Evolutionary conservation across 1,139 yeast species (phyloP), one percentile per base, ranked within the genome.

Genomic region (Geotrichum candidum): DNA sequence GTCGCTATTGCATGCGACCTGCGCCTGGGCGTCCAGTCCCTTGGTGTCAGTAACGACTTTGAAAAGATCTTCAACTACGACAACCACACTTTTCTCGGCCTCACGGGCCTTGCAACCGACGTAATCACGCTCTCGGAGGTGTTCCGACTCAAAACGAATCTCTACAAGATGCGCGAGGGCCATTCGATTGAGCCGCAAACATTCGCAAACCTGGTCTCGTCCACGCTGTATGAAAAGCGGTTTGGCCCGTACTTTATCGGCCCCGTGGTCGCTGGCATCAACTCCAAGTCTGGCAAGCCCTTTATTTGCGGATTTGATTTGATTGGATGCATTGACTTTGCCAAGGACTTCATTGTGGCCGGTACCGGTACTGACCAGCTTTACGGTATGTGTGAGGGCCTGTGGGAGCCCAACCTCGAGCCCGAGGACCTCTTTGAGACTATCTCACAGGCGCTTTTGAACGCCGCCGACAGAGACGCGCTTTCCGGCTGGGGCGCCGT

Each of bases 401-500:
- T 95, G 65, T 94, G 90, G 76, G 98, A 94, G 76, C 98, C 98
- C 51, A 79, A 88, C 72, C 80, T 94, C 70, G 97, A 85, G 74
- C 94, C 99, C 4, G 99, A 95, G 68, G 97, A 94, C 74, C 80
- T 95, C 71, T 95, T 95, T 74, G 99, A 95, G 76, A 92, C 98
- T 55, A 88, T 92, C 69, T 87, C 96, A 69, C 99, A 95, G 77
- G 92, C 97, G 0, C 79, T 95, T 66, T 80, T 94, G 77, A 91
- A 89, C 74, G 98, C 97, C 27, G 96, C 89, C 54, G 99, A 95
- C 75, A 88, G 99, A 80, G 99, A 95, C 77, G 96, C 98, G 6
- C 81, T 95, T 66, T 87, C 96, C 58, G 99, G 99, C 65, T 94
- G 98, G 97, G 99, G 99, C 71, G 97, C 96, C 18, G 89, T 90